Evolutionary conservation across 495 filamentous ascomycete genomes (phyloP).

Genomic region (Saxophila tyrrhenica): DNA sequence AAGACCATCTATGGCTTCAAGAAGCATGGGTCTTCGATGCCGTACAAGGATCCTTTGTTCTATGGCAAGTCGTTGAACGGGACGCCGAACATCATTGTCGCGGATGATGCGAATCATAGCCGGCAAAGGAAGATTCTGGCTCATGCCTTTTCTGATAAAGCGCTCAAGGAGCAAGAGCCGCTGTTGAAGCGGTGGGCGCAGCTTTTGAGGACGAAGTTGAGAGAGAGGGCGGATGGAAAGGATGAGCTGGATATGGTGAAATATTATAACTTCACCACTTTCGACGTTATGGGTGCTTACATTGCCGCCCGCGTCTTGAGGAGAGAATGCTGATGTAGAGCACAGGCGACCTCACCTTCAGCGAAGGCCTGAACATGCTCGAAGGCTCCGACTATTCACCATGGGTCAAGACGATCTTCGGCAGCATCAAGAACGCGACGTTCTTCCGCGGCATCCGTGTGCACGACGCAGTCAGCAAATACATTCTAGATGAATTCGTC

Average conservation of each 20-base stretch:
- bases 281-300: constrained; percentile 16
- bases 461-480: not conserved
- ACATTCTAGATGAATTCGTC: constrained; percentile 2
- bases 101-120: constrained; percentile 16
- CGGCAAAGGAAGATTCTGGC: constrained; percentile 15
- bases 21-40: constrained; percentile 7
- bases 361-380: constrained; percentile 11
- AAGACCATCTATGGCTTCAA: constrained; percentile 18
- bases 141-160: constrained; percentile 13
- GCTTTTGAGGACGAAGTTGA: constrained; percentile 10
- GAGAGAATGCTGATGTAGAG: not conserved
- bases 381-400: constrained; percentile 3
- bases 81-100: constrained; percentile 7
- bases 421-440: constrained; percentile 5
- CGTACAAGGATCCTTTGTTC: constrained; percentile 10
- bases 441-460: constrained; percentile 1
- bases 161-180: constrained; percentile 19
- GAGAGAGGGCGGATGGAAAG: not conserved
- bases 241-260: constrained; percentile 8
- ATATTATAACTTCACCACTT: constrained; percentile 13
- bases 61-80: constrained; percentile 4
- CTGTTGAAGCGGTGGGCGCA: constrained; percentile 9
- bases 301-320: not conserved
- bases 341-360: constrained; percentile 13
- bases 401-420: constrained; percentile 12